Evolutionary conservation across 768 basidiomycete species (phyloP).

Genomic region (Pilatotrama ljubarskyi): DNA sequence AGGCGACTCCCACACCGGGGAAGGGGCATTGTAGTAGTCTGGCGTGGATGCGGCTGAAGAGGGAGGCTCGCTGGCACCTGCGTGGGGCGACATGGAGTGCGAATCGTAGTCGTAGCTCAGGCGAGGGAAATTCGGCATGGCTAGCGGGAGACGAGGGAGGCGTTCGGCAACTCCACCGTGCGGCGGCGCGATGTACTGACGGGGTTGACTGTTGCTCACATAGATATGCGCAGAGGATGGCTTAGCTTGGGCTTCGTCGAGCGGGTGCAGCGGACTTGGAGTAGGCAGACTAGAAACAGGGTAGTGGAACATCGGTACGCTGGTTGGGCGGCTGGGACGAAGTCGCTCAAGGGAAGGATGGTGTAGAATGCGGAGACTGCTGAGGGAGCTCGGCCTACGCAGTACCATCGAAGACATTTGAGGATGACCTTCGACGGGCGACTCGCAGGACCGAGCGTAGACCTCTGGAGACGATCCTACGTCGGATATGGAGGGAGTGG

Average conservation of each 20-base stretch:
- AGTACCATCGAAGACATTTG: slow-evolving; percentile 4
- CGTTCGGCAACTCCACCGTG: background rate
- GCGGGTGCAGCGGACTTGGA: slow-evolving; percentile 12
- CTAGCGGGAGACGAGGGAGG: slow-evolving; percentile 9
- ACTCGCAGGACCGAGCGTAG: slow-evolving; percentile 14
- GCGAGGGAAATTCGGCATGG: slow-evolving; percentile 11
- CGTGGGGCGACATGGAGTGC: slow-evolving; percentile 9
- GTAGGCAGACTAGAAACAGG: slow-evolving; percentile 15
- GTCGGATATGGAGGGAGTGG: slow-evolving; percentile 13
- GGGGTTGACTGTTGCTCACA: background rate
- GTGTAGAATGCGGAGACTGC: slow-evolving; percentile 18
- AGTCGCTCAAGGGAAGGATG: slow-evolving; percentile 19
- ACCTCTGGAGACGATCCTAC: slow-evolving; percentile 18
- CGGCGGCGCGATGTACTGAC: background rate
- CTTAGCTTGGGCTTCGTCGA: background rate
- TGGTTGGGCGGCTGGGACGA: slow-evolving; percentile 4
- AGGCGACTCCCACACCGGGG: background rate
- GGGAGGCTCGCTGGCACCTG: slow-evolving; percentile 1
- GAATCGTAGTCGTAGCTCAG: slow-evolving; percentile 15
- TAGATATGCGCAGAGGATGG: slow-evolving; percentile 6
- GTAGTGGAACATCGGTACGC: slow-evolving; percentile 16
- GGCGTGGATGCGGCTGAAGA: slow-evolving; percentile 5
- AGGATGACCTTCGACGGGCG: background rate
- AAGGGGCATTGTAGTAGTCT: slow-evolving; percentile 1
- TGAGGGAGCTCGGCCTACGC: slow-evolving; percentile 13